Evolutionary conservation across 768 basidiomycete species (phyloP).

Genomic region (Lactarius pseudohatsudake): DNA sequence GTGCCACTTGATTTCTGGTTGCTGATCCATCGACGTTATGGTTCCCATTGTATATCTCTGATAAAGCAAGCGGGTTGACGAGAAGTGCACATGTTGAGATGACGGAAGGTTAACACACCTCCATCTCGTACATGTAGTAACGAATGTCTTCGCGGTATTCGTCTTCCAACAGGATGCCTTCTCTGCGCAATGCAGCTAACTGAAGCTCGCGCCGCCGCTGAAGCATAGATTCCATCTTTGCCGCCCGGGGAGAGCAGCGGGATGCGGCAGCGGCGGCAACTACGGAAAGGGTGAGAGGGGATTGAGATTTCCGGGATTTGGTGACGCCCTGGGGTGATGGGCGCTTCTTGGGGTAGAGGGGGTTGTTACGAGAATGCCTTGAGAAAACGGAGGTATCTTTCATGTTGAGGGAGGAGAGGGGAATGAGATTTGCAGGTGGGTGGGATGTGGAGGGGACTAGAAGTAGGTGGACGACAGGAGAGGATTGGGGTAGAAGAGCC

Average conservation of each 20-base stretch:
- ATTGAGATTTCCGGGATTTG: constrained; percentile 55
- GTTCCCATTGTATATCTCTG: constrained; percentile 87
- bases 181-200: constrained; percentile 64
- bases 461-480: constrained; percentile 29
- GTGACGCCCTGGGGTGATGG: constrained; percentile 79
- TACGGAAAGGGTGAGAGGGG: constrained; percentile 46
- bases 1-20: constrained; percentile 98
- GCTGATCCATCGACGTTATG: constrained; percentile 97
- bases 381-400: constrained; percentile 71
- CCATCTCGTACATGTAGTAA: constrained; percentile 96
- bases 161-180: constrained; percentile 83
- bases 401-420: constrained; percentile 51
- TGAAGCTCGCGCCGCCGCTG: constrained; percentile 72
- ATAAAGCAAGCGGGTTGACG: constrained; percentile 25
- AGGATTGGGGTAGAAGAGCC: constrained; percentile 23
- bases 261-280: constrained; percentile 44
- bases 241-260: constrained; percentile 65
- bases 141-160: constrained; percentile 94
- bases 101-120: constrained; percentile 61
- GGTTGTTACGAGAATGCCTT: constrained; percentile 59
- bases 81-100: constrained; percentile 14
- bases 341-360: constrained; percentile 80
- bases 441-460: constrained; percentile 35
- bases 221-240: constrained; percentile 56
- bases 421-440: constrained; percentile 43